A percentile compares a stretch with the other conserved stretches of the same genome.
Evolutionary conservation across 2,329 filamentous ascomycete species (phyloP).

Genomic region (Cladosporium sphaerospermum): DNA sequence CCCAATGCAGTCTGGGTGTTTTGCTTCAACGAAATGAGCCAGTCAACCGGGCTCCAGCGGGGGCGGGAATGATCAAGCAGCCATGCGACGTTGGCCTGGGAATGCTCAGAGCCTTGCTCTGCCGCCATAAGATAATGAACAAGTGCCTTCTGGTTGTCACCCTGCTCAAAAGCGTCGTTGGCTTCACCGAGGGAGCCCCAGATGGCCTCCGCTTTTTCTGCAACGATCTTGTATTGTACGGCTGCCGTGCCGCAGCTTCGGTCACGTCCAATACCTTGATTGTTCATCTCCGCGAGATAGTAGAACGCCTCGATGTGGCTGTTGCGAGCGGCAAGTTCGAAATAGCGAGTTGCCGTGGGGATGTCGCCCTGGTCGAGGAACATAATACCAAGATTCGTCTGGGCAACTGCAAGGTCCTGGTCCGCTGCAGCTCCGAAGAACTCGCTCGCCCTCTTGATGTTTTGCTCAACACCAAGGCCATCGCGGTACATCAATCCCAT

Average conservation of each 20-base stretch:
- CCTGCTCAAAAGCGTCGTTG: constrained; percentile 72
- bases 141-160: constrained; percentile 73
- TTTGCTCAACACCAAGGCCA: constrained; percentile 65
- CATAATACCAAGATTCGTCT: constrained; percentile 75
- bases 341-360: constrained; percentile 73
- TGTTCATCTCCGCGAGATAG: constrained; percentile 81
- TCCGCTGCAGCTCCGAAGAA: constrained; percentile 74
- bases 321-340: constrained; percentile 77
- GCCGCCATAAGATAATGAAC: constrained; percentile 80
- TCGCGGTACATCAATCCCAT: constrained; percentile 78
- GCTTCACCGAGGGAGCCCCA: constrained; percentile 78
- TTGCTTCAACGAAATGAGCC: constrained; percentile 48
- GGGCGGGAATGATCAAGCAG: constrained; percentile 63
- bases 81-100: constrained; percentile 84
- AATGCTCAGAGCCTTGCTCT: constrained; percentile 85
- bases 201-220: constrained; percentile 81
- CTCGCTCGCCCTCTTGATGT: constrained; percentile 65
- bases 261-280: constrained; percentile 73
- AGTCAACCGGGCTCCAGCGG: constrained; percentile 37
- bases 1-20: constrained; percentile 18
- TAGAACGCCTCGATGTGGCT: constrained; percentile 85
- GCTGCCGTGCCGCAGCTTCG: constrained; percentile 71
- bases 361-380: constrained; percentile 86
- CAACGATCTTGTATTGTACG: constrained; percentile 80
- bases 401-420: constrained; percentile 71